Evolutionary conservation across 2,329 filamentous ascomycete species (phyloP).

Genomic region (Trichoderma sp.): DNA sequence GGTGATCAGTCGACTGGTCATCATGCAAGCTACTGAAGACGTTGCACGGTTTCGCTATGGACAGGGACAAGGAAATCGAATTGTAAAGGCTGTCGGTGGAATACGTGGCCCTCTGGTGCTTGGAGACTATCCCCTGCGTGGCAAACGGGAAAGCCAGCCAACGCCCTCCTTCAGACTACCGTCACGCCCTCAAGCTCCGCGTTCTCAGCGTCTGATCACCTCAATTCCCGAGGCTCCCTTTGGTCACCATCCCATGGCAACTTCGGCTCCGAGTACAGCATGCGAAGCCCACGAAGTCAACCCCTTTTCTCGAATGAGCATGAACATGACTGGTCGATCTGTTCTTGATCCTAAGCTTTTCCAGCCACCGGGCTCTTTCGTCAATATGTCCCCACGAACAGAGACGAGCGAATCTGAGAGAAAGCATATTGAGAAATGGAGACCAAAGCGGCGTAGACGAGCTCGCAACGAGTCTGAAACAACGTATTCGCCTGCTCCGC

Average conservation of each 20-base stretch:
- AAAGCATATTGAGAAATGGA: not conserved
- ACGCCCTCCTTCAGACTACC: not conserved
- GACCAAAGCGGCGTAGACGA: constrained; percentile 13
- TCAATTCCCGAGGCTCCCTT: not conserved
- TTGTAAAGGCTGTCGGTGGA: not conserved
- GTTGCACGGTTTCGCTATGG: constrained; percentile 11
- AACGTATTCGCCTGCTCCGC: not conserved
- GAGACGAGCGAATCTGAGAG: not conserved
- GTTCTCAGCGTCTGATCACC: constrained; percentile 26
- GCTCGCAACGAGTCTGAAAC: not conserved
- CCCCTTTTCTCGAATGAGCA: not conserved
- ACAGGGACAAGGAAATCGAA: not conserved
- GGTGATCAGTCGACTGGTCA: constrained; percentile 61
- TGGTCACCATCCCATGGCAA: not conserved
- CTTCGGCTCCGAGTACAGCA: not conserved
- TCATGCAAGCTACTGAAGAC: constrained; percentile 49
- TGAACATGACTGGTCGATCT: not conserved
- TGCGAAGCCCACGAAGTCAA: not conserved
- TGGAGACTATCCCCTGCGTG: not conserved
- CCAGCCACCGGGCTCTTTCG: not conserved
- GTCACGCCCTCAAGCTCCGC: constrained; percentile 27
- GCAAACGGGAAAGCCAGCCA: not conserved
- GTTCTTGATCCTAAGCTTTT: not conserved
- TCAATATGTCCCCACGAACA: not conserved
- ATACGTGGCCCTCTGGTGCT: not conserved